Evolutionary conservation across 2,329 filamentous ascomycete genomes (phyloP).

Genomic region (Juglanconis juglandina): DNA sequence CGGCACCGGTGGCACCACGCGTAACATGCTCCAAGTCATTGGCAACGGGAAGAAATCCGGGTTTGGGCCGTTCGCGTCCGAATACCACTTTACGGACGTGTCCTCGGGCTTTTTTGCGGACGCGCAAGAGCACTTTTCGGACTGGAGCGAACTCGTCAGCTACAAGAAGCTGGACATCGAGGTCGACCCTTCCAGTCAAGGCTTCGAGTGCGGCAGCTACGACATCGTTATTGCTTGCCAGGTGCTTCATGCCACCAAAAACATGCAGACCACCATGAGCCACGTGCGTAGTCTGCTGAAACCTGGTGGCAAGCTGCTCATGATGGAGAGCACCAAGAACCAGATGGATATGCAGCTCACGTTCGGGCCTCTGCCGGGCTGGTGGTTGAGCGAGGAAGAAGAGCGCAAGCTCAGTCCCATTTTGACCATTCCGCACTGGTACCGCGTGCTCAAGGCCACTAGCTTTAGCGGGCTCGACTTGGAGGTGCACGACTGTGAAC

Average conservation of each 20-base stretch:
- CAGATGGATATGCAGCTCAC: slow-evolving; percentile 20
- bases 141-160: no score
- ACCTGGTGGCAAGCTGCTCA: not conserved
- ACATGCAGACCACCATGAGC: slow-evolving; percentile 24
- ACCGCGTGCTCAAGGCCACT: slow-evolving; percentile 15
- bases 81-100: no score
- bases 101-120: no score
- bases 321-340: slow-evolving; percentile 20
- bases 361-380: slow-evolving; percentile 30
- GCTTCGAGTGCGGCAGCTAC: no score
- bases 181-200: no score
- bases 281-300: not conserved
- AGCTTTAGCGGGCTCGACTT: slow-evolving; percentile 24
- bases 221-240: not conserved
- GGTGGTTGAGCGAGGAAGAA: slow-evolving; percentile 31
- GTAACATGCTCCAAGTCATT: no score
- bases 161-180: no score
- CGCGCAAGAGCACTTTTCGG: no score
- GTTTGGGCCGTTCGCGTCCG: no score
- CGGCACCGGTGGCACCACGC: no score
- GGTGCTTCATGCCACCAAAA: slow-evolving; percentile 17
- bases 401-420: slow-evolving; percentile 24
- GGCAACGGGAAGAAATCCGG: no score
- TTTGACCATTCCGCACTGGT: slow-evolving; percentile 24
- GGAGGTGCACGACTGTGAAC: slow-evolving; percentile 22